A percentile compares a stretch with the other conserved stretches of the same genome.
phyloP scores from a whole-genome alignment of 1,139 yeast genomes.

The Scheffersomyces stambukii region DNA sequence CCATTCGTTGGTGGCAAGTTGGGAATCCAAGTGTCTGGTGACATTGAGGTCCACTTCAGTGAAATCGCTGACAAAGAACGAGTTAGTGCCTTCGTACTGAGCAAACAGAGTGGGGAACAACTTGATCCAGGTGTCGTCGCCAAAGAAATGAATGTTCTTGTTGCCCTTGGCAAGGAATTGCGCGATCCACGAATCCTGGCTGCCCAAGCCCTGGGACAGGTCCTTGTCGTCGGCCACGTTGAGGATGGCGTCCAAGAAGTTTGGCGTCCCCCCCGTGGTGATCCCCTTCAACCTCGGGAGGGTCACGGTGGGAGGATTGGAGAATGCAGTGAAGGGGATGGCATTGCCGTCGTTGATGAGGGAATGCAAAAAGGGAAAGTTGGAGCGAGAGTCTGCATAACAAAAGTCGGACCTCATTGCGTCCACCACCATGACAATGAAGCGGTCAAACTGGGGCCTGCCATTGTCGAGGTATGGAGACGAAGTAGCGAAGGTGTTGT shows the following conservation, averaged over 20 bases:
- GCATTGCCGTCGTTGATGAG: slow-evolving; percentile 68
- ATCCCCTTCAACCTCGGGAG: slow-evolving; percentile 75
- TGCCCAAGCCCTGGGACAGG: slow-evolving; percentile 64
- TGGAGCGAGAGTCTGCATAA: slow-evolving; percentile 55
- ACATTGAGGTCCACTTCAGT: slow-evolving; percentile 93
- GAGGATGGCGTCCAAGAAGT: slow-evolving; percentile 78
- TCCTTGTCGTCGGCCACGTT: slow-evolving; percentile 90
- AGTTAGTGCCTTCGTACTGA: slow-evolving; percentile 78
- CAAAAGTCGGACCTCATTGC: slow-evolving; percentile 89
- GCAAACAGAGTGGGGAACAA: slow-evolving; percentile 69
- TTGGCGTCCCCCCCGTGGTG: slow-evolving; percentile 79
- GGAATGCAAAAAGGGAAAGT: slow-evolving; percentile 62
- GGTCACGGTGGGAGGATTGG: slow-evolving; percentile 86
- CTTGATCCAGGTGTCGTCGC: slow-evolving; percentile 97
- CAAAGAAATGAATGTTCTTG: slow-evolving; percentile 69
- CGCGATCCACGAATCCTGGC: slow-evolving; percentile 83
- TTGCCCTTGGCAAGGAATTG: slow-evolving; percentile 52
- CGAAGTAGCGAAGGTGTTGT: slow-evolving; percentile 22
- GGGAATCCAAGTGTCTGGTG: slow-evolving; percentile 72
- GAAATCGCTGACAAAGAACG: slow-evolving; percentile 91
- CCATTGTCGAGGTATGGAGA: slow-evolving; percentile 9
- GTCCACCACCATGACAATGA: slow-evolving; percentile 84
- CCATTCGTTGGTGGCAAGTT: slow-evolving; percentile 54
- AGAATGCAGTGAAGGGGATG: slow-evolving; percentile 82
- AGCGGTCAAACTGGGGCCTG: slow-evolving; percentile 56